These are phyloP conservation scores for Hammondia hammondi DNA, from an alignment of 169 alveolate species.

Conservation along the genomic window DNA sequence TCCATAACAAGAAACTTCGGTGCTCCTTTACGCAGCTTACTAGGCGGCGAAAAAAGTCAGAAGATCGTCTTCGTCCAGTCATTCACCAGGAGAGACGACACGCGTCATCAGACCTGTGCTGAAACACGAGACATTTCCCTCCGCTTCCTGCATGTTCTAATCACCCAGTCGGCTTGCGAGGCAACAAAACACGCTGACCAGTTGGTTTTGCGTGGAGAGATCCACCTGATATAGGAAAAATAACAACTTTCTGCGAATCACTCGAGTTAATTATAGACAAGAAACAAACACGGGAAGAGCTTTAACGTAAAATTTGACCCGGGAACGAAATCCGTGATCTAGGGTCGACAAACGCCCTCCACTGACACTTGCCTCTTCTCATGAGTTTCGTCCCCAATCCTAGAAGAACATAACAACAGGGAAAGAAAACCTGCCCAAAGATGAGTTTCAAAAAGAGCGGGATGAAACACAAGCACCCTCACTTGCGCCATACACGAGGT, in stretches of 20 bases:
- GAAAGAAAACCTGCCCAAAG: not conserved
- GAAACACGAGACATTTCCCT: not conserved
- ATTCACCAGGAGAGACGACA: not conserved
- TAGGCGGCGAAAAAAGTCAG: not conserved
- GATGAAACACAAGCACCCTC: not conserved
- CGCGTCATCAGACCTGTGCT: not conserved
- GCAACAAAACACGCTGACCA: not conserved
- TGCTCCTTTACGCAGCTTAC: not conserved
- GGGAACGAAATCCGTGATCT: not conserved
- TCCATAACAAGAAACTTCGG: not conserved
- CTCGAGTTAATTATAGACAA: too few species aligned
- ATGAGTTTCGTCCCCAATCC: not conserved
- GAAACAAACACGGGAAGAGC: not conserved
- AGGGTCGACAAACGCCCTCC: not conserved
- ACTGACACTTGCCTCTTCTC: not conserved
- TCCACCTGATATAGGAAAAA: not conserved
- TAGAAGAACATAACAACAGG: not conserved
- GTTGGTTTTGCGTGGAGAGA: not conserved
- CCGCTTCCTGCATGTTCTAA: not conserved
- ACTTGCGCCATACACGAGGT: not conserved
- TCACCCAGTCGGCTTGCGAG: not conserved
- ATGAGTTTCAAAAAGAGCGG: not conserved
- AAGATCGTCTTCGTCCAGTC: not conserved
- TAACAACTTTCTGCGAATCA: too few species aligned
- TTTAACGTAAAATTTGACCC: not conserved